Evolutionary conservation across 2,329 filamentous ascomycete genomes (phyloP).

Genomic region (Thermothelomyces thermophilus): DNA sequence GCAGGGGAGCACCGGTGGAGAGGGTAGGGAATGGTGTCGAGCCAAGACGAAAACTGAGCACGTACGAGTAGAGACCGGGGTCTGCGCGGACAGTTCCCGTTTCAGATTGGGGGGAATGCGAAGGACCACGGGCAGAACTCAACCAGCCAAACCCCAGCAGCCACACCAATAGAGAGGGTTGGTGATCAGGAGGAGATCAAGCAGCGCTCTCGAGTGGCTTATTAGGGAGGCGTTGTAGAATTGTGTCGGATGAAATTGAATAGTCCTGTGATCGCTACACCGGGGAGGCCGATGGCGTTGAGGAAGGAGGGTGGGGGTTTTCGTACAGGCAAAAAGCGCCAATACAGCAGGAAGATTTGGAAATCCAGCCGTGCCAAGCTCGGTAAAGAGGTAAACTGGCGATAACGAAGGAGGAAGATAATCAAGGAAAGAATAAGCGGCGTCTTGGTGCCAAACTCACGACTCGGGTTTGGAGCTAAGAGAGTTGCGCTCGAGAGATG

Average conservation of each 20-base stretch:
- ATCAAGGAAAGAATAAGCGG: slow-evolving; percentile 4
- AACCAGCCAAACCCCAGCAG: slow-evolving; percentile 12
- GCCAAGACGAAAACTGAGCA: slow-evolving; percentile 14
- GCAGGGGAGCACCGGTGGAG: slow-evolving; percentile 5
- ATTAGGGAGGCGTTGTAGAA: neutral
- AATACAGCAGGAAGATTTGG: too few relatives aligned
- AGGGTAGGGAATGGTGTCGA: slow-evolving; percentile 4
- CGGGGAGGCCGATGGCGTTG: neutral
- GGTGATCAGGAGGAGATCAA: slow-evolving; percentile 34
- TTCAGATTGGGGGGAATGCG: slow-evolving; percentile 35
- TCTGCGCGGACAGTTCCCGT: slow-evolving; percentile 24
- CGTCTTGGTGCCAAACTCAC: slow-evolving; percentile 16
- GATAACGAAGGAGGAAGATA: neutral
- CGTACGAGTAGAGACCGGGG: slow-evolving; percentile 13
- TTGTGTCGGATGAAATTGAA: neutral
- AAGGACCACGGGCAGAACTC: slow-evolving; percentile 4
- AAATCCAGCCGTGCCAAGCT: too few relatives aligned
- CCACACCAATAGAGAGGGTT: slow-evolving; percentile 26
- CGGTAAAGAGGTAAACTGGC: too few relatives aligned
- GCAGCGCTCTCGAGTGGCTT: slow-evolving; percentile 21
- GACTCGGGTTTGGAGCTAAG: neutral
- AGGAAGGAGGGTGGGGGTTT: neutral
- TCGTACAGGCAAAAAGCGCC: neutral
- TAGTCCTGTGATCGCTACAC: neutral
- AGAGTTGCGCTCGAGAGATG: neutral